Evolutionary conservation across 371 early-diverging fungal species (phyloP).

Genomic region (Lichtheimia hyalospora): DNA sequence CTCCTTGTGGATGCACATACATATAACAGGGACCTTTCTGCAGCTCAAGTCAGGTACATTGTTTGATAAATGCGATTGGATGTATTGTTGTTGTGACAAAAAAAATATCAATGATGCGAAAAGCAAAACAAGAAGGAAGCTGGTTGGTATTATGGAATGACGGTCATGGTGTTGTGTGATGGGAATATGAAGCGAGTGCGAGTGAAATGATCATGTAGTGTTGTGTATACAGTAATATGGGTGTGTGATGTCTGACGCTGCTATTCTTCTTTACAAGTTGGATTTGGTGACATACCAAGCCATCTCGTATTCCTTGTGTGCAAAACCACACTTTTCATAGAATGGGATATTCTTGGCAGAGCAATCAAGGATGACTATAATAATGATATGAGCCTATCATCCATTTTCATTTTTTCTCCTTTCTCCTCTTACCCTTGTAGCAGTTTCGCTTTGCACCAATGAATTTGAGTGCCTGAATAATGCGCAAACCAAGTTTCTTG

Average conservation of each 20-base stretch:
- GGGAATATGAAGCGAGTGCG: background rate
- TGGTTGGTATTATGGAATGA: background rate
- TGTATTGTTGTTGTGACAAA: too few relatives aligned
- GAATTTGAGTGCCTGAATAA: conserved; percentile 74
- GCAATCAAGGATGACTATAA: conserved; percentile 48
- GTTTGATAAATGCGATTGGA: too few relatives aligned
- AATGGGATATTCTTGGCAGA: conserved; percentile 55
- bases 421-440: conserved; percentile 52
- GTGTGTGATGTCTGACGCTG: conserved; percentile 1
- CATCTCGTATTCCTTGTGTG: conserved; percentile 51
- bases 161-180: too few relatives aligned
- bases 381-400: background rate
- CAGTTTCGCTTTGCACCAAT: conserved; percentile 66
- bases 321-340: conserved; percentile 56
- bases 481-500: conserved; percentile 76
- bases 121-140: background rate
- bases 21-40: too few relatives aligned
- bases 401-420: background rate
- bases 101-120: too few relatives aligned
- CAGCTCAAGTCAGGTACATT: too few relatives aligned
- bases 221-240: background rate
- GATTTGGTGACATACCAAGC: conserved; percentile 45
- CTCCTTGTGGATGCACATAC: too few relatives aligned
- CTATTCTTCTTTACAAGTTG: conserved; percentile 4
- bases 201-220: background rate